Base-by-base conservation (phyloP, 2,329 filamentous ascomycete species). In the Penicillium sumatraense region DNA sequence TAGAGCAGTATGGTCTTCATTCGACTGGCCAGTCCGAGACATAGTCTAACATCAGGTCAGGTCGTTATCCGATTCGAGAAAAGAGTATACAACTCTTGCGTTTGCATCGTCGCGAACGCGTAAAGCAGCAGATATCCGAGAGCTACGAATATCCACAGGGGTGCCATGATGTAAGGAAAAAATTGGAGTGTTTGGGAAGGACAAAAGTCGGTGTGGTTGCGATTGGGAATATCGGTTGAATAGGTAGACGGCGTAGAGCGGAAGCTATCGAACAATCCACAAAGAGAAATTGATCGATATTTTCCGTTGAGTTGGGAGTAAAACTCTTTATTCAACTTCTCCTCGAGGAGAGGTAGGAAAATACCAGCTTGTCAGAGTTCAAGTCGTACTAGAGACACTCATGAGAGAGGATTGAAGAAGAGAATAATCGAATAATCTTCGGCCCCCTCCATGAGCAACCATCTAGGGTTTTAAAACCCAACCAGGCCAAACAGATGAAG, bases 121-220 rank as follows among this genome's bases (percentile, higher is more conserved):
- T 72, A 73, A 16, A 73, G 61, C 14, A 73, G 64, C 47, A 73
- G 53, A 54, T 73, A 73, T 16, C 70, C 68, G 36, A 72, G 61
- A 24, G 65, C 69, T n/a, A 73, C 67, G 51, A 73, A 68, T 35
- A 73, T 56, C 68, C 69, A 72, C 38, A 73, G 50, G 6, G 57
- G 51, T 16, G 56, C 69, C 70, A 72, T 72, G 8, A 35, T n/a
- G 26, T 10, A 29, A 13, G 27, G 24, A 35, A 16, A 13, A 20
- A 10, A 8, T 10, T 10, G 13, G 24, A 14, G 13, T 27, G 13
- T 21, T 27, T 24, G 11, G 9, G 50, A 31, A 11, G 10, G 42
- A 51, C 11, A 36, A 49, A 45, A 53, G 41, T 51, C 51, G 54
- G 56, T 53, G 57, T 50, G 18, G 47, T 33, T 3, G 20, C 26